Percentiles rank a stretch among this genome's conserved stretches.
These are phyloP conservation scores for Colletotrichum echinochloae DNA, from an alignment of 2,329 filamentous ascomycete genomes.

Conservation along the genomic window DNA sequence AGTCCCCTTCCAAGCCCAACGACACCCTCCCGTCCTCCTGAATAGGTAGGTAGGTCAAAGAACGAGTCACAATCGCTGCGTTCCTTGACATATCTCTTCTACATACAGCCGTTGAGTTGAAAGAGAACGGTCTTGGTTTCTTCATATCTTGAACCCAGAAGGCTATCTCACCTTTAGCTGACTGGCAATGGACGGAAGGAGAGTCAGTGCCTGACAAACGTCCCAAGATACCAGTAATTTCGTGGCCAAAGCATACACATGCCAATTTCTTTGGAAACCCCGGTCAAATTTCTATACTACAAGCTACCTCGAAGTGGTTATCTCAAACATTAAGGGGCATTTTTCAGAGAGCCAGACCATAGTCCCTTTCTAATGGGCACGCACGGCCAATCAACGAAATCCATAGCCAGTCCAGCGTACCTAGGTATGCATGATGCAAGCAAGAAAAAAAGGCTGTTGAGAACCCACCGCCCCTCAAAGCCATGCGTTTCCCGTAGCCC, in stretches of 20 bases:
- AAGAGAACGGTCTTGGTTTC: background rate
- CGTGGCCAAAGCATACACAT: background rate
- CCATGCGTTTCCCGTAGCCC: background rate
- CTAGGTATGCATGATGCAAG: too few relatives aligned
- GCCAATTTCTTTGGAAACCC: background rate
- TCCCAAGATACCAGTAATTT: background rate
- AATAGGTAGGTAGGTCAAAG: background rate
- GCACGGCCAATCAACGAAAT: conserved; percentile 1
- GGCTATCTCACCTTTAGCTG: background rate
- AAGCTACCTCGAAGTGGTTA: conserved; percentile 8
- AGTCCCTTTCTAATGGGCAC: conserved; percentile 6
- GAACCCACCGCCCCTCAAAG: background rate
- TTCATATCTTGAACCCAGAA: background rate
- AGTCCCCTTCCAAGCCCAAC: conserved; percentile 1
- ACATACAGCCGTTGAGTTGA: background rate
- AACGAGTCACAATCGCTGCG: background rate
- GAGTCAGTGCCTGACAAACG: background rate
- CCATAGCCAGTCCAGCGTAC: background rate
- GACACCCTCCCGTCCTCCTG: background rate
- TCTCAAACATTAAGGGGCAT: conserved; percentile 16
- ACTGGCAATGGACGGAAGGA: background rate
- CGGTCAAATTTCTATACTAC: conserved; percentile 12
- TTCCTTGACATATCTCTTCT: too few relatives aligned
- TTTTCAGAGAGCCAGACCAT: background rate
- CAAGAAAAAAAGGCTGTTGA: background rate